Base-by-base conservation (phyloP, 2,329 filamentous ascomycete genomes). In the Zymoseptoria pseudotritici region DNA sequence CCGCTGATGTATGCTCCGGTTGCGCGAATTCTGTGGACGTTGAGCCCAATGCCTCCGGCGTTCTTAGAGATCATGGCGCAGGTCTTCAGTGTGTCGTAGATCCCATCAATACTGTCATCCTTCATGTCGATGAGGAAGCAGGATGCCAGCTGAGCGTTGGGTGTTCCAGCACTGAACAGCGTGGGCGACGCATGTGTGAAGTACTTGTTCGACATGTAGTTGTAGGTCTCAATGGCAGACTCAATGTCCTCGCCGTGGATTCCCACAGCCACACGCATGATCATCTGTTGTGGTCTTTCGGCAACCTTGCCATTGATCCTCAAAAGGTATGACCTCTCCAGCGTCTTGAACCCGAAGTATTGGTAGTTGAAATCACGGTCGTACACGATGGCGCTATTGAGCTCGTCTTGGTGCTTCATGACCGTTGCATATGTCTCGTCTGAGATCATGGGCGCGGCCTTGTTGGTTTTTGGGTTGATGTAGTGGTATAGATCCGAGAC, bases 61-160 rank as follows among this genome's bases (percentile, higher is more conserved):
- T 94, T 97, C 85, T 99, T 99, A 73, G 94, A 99, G 78, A 99
- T 99, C 91, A 99, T 93, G 68, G 94, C 94, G 78, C 94, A 99
- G 1, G 91, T 97, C 86, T 99, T 99, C 69, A 99, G 84, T 19
- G 94, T 99, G 74, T 99, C 94, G 73, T 99, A 99, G 75, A 99
- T 99, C 69, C 94, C 94, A 68, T 99, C 94, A 73, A 99, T 99
- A 77, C 92, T 97, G 79, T 99, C 94, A 56, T 96, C 92, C 82
- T 97, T 99, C 88, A 99, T 97, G 77, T 97, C 94, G 67, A 99
- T 91, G 58, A 99, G 83, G 86, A 99, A 99, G 83, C 94, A 99
- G 17, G 94, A 99, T 2, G 94, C 95, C 69, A 99, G 82, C 79
- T 99, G 94, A 52, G 91, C 87, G 72, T 94, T 88, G 52, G 94